Evolutionary conservation across 2,329 filamentous ascomycete genomes (phyloP).

Genomic region (Claviceps humidiphila): DNA sequence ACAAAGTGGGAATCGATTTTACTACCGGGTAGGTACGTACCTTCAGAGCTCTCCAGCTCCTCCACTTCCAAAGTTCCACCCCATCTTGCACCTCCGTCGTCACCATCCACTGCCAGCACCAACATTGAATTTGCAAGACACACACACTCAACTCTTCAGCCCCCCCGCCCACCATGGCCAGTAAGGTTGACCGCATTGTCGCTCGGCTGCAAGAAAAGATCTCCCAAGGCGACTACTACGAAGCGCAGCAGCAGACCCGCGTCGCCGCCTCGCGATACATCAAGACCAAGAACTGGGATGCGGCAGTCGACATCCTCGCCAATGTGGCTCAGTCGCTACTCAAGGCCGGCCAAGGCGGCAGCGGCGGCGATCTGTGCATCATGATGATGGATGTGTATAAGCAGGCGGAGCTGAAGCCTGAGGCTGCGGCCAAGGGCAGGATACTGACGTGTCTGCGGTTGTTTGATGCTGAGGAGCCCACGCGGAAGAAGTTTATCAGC

Average conservation of each 20-base stretch:
- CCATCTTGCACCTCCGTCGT: neutral
- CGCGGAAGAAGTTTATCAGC: constrained; percentile 79
- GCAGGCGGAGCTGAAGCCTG: constrained; percentile 68
- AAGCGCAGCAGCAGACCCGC: constrained; percentile 95
- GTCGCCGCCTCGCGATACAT: constrained; percentile 90
- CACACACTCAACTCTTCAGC: neutral
- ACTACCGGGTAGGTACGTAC: neutral
- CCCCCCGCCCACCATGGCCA: constrained; percentile 19
- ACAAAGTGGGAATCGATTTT: neutral
- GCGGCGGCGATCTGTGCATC: constrained; percentile 78
- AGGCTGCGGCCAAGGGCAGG: constrained; percentile 60
- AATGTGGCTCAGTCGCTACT: constrained; percentile 75
- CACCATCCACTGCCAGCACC: neutral
- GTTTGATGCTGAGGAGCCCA: constrained; percentile 75
- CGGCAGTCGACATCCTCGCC: constrained; percentile 76
- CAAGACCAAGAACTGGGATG: constrained; percentile 71
- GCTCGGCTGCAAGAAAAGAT: constrained; percentile 71
- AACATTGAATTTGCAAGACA: neutral
- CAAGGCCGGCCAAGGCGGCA: constrained; percentile 84
- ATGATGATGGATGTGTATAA: constrained; percentile 84
- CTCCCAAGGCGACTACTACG: constrained; percentile 84
- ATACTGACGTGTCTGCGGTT: constrained; percentile 67
- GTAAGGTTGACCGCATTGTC: constrained; percentile 37
- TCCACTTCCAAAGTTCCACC: neutral
- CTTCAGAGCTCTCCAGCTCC: neutral